Conservation (phyloP, 371 early-diverging fungal species). For the Amoeboaphelidium protococcarum region DNA sequence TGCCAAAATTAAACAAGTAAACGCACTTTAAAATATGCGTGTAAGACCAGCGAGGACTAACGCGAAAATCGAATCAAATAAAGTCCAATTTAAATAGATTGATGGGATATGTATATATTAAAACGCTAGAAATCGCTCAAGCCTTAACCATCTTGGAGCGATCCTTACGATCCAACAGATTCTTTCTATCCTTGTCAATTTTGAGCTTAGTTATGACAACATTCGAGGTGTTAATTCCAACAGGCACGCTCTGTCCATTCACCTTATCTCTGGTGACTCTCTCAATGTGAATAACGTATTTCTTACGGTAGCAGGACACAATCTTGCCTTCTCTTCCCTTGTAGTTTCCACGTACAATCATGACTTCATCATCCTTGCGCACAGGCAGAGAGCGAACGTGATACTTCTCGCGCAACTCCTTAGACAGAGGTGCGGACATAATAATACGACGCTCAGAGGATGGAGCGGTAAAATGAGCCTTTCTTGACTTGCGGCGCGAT, state of each 20-base stretch:
- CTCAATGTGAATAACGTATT: slow-evolving; percentile 94
- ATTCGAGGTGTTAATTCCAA: slow-evolving; percentile 93
- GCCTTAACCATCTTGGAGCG: slow-evolving; percentile 1
- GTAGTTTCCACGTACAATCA: slow-evolving; percentile 72
- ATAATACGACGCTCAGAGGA: slow-evolving; percentile 77
- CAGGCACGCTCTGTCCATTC: slow-evolving; percentile 66
- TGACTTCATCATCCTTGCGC: slow-evolving; percentile 90
- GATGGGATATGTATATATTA: too few relatives aligned
- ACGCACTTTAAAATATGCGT: too few relatives aligned
- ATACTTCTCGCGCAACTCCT: slow-evolving; percentile 92
- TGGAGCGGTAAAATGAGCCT: slow-evolving; percentile 95
- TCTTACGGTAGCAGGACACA: slow-evolving; percentile 81
- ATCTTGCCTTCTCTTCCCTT: slow-evolving; percentile 96
- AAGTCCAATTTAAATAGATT: too few relatives aligned
- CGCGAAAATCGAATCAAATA: too few relatives aligned
- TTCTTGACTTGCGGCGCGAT: slow-evolving; percentile 80
- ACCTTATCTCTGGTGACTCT: slow-evolving; percentile 84
- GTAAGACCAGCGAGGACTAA: too few relatives aligned
- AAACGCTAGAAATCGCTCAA: too few relatives aligned
- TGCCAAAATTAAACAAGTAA: too few relatives aligned
- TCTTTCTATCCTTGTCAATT: slow-evolving; percentile 83
- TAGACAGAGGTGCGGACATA: slow-evolving; percentile 84
- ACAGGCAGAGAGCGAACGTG: slow-evolving; percentile 80
- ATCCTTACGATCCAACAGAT: slow-evolving; percentile 49
- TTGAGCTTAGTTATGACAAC: slow-evolving; percentile 80